Evolutionary conservation across 1,284 basidiomycete genomes (phyloP), one percentile per base, ranked within the genome.

Genomic region (Sporisorium reilianum): DNA sequence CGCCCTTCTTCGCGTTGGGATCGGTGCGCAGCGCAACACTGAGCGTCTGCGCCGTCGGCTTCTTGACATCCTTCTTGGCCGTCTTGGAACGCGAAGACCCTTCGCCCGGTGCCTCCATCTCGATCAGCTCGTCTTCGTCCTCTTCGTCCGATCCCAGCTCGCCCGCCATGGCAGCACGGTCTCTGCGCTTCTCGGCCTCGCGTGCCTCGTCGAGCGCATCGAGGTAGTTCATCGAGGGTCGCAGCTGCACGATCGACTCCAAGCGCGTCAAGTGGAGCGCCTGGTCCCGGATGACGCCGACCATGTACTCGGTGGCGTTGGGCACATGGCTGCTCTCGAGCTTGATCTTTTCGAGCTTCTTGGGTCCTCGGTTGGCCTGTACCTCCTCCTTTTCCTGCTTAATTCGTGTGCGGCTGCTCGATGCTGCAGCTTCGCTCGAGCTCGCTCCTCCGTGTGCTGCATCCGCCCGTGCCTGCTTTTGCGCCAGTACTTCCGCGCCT

Each of bases 211-310:
- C 68, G n/a, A 82, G 50, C 14, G 74, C 77, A 48, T 84, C 83
- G 41, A 84, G 75, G 49, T 84, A 82, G 64, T 81, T 80, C 78
- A 84, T 78, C 54, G 82, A 83, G 5, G 83, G 83, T 8, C 83
- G 73, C 20, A 84, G 60, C 57, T 84, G 83, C 7, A 78, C 64
- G 23, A 80, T 69, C 14, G 78, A 75, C 36, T 79, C 65, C 23
- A 84, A 62, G 4, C 79, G 79, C 0, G 81, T 77, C 9, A 84
- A 73, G 44, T 84, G 83, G 12, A 84, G 67, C 8, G 81, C 82
- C 44, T 75, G 75, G 42, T 83, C 69, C 6, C 74, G 62, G 20
- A 84, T 77, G 25, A 80, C 77, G 38, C 83, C 82, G 18, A 84
- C 72, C 71, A 83, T 75, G 64, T 84, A 84, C n/a, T 74, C 56